phyloP scores from a whole-genome alignment of 2,329 filamentous ascomycete genomes.

The Drechslerella coelobrocha region DNA sequence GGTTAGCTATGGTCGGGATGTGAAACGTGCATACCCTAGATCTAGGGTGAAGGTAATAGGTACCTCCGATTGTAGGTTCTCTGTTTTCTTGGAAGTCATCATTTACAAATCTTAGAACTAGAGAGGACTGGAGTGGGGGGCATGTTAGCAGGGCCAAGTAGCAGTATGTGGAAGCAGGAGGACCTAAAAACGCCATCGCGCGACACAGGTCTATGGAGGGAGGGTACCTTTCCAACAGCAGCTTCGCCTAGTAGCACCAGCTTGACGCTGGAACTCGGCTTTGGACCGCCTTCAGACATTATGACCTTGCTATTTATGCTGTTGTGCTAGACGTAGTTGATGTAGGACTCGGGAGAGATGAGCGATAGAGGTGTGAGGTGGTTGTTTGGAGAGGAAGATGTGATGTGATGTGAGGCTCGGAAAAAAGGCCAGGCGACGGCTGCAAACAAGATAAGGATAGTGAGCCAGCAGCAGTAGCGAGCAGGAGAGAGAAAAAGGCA shows the following conservation, averaged over 20 bases:
- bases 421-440: no score
- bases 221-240: conserved; percentile 89
- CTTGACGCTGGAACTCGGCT: conserved; percentile 99
- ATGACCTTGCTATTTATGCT: conserved; percentile 57
- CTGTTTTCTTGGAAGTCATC: conserved; percentile 99
- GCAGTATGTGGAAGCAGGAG: neutral
- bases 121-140: conserved; percentile 73
- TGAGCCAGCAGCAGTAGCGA: no score
- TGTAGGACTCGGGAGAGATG: conserved; percentile 1
- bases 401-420: conserved; percentile 1
- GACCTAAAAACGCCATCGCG: neutral
- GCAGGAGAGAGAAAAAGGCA: conserved; percentile 13
- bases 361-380: conserved; percentile 3
- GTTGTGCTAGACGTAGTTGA: conserved; percentile 17
- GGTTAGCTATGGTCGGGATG: conserved; percentile 49
- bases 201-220: conserved; percentile 24
- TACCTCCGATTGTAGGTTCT: conserved; percentile 98
- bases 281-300: conserved; percentile 71
- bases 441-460: no score
- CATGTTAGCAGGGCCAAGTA: conserved; percentile 18
- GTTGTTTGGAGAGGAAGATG: conserved; percentile 1
- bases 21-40: no score
- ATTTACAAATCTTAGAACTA: conserved; percentile 98
- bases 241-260: conserved; percentile 96
- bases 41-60: conserved; percentile 3